Percentiles rank a stretch among this genome's conserved stretches.
These are phyloP conservation scores for Neurospora discreta DNA, from an alignment of 495 filamentous ascomycete species.

Conservation along the genomic window DNA sequence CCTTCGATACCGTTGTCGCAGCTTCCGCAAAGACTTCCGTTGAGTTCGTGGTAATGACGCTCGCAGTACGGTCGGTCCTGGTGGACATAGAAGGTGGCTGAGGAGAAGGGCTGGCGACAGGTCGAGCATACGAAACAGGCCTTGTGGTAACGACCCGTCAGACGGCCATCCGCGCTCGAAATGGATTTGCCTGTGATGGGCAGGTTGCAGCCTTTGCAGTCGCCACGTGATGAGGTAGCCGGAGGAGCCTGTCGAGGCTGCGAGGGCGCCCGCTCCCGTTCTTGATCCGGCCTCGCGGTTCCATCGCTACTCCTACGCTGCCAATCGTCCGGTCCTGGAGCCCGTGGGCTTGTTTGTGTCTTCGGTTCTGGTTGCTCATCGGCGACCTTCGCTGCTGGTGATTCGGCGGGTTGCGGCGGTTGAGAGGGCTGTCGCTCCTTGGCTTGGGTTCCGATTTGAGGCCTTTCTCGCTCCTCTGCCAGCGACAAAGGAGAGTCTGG, in stretches of 20 bases:
- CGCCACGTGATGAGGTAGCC: slow-evolving; percentile 43
- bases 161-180: slow-evolving; percentile 82
- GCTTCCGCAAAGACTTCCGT: slow-evolving; percentile 67
- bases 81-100: slow-evolving; percentile 86
- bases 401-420: not conserved
- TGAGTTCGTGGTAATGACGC: slow-evolving; percentile 85
- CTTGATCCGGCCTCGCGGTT: not conserved
- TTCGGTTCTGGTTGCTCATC: not conserved
- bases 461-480: slow-evolving; percentile 5
- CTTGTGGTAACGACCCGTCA: slow-evolving; percentile 90
- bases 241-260: slow-evolving; percentile 5
- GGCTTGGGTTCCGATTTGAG: not conserved
- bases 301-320: not conserved
- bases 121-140: slow-evolving; percentile 86
- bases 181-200: slow-evolving; percentile 83
- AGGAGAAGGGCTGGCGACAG: slow-evolving; percentile 71
- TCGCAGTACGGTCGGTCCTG: slow-evolving; percentile 82
- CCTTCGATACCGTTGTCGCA: slow-evolving; percentile 88
- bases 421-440: not conserved
- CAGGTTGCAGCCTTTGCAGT: slow-evolving; percentile 71
- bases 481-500: slow-evolving; percentile 7
- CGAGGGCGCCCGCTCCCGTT: slow-evolving; percentile 4
- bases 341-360: not conserved
- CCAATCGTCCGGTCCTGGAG: not conserved
- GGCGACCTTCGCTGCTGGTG: not conserved